phyloP scores from a whole-genome alignment of 108 stramenopile genomes.

The Licmophora abbreviata region DNA sequence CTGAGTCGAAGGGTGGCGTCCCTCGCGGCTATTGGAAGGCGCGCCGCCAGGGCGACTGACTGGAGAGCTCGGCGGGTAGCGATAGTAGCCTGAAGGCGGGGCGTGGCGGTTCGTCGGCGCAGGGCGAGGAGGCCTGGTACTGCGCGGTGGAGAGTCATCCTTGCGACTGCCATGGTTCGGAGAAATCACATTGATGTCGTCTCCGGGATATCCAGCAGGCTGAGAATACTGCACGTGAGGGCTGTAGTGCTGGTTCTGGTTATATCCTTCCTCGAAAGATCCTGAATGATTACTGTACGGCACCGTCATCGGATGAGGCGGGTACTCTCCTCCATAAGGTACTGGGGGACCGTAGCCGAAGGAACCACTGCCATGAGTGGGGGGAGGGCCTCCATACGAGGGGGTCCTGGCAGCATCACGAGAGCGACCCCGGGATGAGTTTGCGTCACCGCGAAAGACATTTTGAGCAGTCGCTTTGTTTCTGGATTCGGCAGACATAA shows the following conservation, averaged over 20 bases:
- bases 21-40: no score
- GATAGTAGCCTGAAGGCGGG: constrained; percentile 16
- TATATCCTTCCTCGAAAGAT: constrained; percentile 38
- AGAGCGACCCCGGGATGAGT: no score
- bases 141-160: neutral
- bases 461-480: no score
- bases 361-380: no score
- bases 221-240: constrained; percentile 48
- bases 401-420: no score
- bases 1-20: constrained; percentile 12
- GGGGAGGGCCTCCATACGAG: no score
- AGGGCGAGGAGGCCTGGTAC: constrained; percentile 5
- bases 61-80: constrained; percentile 47
- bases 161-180: constrained; percentile 25
- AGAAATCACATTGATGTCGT: constrained; percentile 47
- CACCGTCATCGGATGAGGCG: no score
- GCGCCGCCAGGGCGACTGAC: constrained; percentile 26
- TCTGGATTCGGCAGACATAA: no score
- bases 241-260: constrained; percentile 25
- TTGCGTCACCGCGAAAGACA: no score
- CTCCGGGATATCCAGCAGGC: constrained; percentile 16
- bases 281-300: constrained; percentile 28
- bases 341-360: no score
- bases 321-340: no score
- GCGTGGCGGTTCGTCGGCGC: constrained; percentile 3